These are phyloP conservation scores for Chrysosporium queenslandicum DNA, from an alignment of 2,329 filamentous ascomycete genomes.

Conservation along the genomic window DNA sequence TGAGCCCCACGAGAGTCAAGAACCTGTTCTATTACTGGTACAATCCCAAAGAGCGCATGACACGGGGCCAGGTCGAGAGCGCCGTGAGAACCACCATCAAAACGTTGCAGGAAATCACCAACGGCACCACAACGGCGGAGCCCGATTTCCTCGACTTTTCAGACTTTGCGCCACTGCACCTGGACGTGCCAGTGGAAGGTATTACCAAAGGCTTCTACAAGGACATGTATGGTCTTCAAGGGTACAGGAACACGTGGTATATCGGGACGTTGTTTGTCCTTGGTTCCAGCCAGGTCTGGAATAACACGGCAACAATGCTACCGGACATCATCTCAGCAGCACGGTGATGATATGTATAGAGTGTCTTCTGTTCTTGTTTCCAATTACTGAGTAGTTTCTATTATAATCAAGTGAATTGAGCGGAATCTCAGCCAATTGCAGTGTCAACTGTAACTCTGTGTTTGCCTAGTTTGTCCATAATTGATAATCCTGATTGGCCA, in stretches of 20 bases:
- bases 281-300: not conserved
- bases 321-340: not conserved
- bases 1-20: slow-evolving; percentile 16
- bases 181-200: slow-evolving; percentile 24
- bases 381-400: not conserved
- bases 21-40: slow-evolving; percentile 6
- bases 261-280: slow-evolving; percentile 32
- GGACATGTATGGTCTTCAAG: slow-evolving; percentile 33
- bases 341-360: not conserved
- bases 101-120: slow-evolving; percentile 7
- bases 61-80: slow-evolving; percentile 20
- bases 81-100: slow-evolving; percentile 23
- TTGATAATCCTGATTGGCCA: too few species aligned
- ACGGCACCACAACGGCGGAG: not conserved
- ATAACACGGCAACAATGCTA: not conserved
- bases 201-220: slow-evolving; percentile 33
- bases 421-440: too few species aligned
- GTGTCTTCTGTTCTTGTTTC: too few species aligned
- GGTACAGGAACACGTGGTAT: slow-evolving; percentile 33
- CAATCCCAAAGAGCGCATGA: slow-evolving; percentile 10
- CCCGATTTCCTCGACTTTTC: slow-evolving; percentile 23
- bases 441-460: too few species aligned
- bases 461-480: too few species aligned
- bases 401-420: too few species aligned
- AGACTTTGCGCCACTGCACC: slow-evolving; percentile 28